Base-by-base conservation (phyloP, 2,329 filamentous ascomycete species). In the Zymoseptoria pseudotritici region DNA sequence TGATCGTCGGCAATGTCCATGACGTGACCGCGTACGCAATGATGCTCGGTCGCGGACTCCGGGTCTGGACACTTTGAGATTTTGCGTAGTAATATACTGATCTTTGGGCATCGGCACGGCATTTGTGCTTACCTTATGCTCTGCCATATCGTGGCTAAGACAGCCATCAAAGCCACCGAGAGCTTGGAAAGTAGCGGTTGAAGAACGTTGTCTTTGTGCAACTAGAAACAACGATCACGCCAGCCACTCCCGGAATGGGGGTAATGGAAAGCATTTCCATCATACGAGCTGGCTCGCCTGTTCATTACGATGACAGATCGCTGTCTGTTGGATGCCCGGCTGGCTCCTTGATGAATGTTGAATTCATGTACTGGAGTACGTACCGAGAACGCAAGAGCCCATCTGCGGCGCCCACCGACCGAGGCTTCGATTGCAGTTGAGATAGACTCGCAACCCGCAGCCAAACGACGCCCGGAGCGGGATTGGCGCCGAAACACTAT, bases 391-490 rank as follows among this genome's bases (percentile, higher is more conserved):
- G 36, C 36, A 46, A 17, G 17, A 17, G 36, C 36, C 36, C 13
- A 46, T 5, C 36, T 46, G 17, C 36, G 36, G 36, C 36, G 36
- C 36, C 36, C 36, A 46, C 36, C 36, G 36, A 46, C 36, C 36
- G 36, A 24, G 29, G 58, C 58, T 52, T 53, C 61, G 56, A 31
- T 53, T 53, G 58, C 54, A 60, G 57, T 57, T 50, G 50, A 50
- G 55, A 56, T 58, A 52, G 49, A 61, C 31, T 57, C 55, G 8
- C 54, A 50, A 31, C 31, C 57, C 60, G 60, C 58, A 57, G 51
- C 55, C 56, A 58, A 42, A 58, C 58, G 57, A 59, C 55, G 57
- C 50, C 59, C 19, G 50, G 50, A 57, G 61, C 63, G 61, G 59
- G 61, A 62, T 61, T 55, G 58, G 58, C 61, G 58, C 46, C 21